Percentiles rank a stretch among this genome's conserved stretches.
phyloP scores from a whole-genome alignment of 2,329 filamentous ascomycete genomes.

The Setomelanomma holmii region DNA sequence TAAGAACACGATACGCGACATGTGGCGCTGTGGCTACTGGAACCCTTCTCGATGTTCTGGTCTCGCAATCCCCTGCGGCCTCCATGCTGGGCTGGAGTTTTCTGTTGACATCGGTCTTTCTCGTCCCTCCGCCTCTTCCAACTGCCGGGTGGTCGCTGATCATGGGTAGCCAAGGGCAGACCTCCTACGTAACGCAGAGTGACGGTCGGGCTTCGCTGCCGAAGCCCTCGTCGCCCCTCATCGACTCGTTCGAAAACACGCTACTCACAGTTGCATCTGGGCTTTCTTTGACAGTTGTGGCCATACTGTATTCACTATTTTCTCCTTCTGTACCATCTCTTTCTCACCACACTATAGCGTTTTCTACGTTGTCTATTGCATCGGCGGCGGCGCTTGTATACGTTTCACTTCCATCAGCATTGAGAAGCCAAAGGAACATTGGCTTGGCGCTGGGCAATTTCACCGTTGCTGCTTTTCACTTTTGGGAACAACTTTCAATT shows the following conservation, averaged over 20 bases:
- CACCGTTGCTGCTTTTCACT: constrained; percentile 29
- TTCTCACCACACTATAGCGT: constrained; percentile 43
- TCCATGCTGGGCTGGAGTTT: constrained; percentile 56
- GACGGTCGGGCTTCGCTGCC: constrained; percentile 35
- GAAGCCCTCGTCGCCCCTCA: constrained; percentile 44
- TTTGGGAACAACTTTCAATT: constrained; percentile 29
- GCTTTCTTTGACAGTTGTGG: constrained; percentile 43
- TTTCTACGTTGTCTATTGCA: constrained; percentile 51
- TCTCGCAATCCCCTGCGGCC: constrained; percentile 23
- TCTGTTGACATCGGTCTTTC: constrained; percentile 54
- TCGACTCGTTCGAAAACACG: constrained; percentile 49
- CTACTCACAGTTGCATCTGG: constrained; percentile 54
- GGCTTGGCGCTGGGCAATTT: constrained; percentile 41
- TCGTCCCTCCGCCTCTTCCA: constrained; percentile 59
- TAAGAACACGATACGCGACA: constrained; percentile 48
- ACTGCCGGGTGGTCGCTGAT: constrained; percentile 40
- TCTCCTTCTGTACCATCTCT: constrained; percentile 42
- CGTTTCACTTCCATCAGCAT: constrained; percentile 50
- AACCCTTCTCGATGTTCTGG: constrained; percentile 42
- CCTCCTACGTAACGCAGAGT: constrained; percentile 29
- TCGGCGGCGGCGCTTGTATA: constrained; percentile 53
- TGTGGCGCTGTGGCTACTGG: constrained; percentile 44
- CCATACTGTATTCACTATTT: constrained; percentile 45
- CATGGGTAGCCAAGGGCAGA: constrained; percentile 29
- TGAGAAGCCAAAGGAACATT: constrained; percentile 48